Base-by-base conservation (phyloP, 2,329 filamentous ascomycete genomes). In the Phoma sp. region DNA sequence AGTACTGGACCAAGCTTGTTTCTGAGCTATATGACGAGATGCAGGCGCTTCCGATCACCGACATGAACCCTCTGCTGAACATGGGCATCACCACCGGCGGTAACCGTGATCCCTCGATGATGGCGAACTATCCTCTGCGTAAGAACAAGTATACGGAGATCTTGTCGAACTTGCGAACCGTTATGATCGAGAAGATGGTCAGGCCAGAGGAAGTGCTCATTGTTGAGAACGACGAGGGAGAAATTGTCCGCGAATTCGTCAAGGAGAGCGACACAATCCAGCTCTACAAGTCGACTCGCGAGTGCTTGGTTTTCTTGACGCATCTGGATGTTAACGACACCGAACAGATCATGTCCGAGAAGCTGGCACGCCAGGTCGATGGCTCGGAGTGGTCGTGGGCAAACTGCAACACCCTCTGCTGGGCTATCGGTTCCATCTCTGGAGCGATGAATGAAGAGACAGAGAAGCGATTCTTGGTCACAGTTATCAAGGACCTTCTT, bases 171-270 rank as follows among this genome's bases (percentile, higher is more conserved):
- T 83, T 99, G 52, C 89, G 95, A 63, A 90, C 93, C 20, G 95
- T 99, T 62, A 99, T 99, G 95, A 98, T 99, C 59, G 95, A 99
- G 80, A 97, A 97, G 83, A 99, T 99, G 95, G 95, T 99, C 26
- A 87, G 93, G 36, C 95, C 95, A 0, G 95, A 99, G 78, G 96
- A 99, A 78, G 96, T 99, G 7, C 77, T 99, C 65, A 96, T 99
- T 69, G 95, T 99, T n/a, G 95, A 99, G 78, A 99, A 99, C 75
- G 95, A 99, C 60, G 95, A 99, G 77, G 95, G 96, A 60, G 95
- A 99, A 74, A 99, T 99, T 66, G 95, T 99, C 25, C 91, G 95
- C 66, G 95, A 99, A 72, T 99, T 99, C 63, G 95, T 99, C 74
- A 99, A 99, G 81, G 95, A 99, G 79, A 96, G 93, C 67, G 95